Percentiles rank a stretch among this genome's conserved stretches.
These are phyloP conservation scores for Gonium pectorale DNA, from an alignment of 139 green algal genomes.

Conservation along the genomic window DNA sequence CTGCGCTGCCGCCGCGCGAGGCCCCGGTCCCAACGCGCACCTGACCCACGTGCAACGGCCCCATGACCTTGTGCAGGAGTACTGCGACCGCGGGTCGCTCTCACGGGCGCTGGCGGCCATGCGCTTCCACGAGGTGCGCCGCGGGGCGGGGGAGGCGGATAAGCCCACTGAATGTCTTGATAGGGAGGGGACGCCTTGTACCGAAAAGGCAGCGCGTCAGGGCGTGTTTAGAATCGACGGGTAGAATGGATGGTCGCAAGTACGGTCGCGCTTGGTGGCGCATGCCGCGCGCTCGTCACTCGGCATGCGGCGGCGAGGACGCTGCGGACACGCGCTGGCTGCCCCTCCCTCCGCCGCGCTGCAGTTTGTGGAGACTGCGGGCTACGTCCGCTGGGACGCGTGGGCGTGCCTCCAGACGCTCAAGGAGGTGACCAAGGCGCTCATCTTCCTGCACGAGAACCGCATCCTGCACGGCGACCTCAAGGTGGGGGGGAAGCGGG, in stretches of 20 bases:
- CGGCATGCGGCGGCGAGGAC: too few relatives aligned
- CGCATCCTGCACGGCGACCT: constrained; percentile 77
- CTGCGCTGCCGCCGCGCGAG: too few relatives aligned
- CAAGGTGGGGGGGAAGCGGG: constrained; percentile 56
- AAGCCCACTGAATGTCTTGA: too few relatives aligned
- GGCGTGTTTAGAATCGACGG: too few relatives aligned
- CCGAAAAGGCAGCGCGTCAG: too few relatives aligned
- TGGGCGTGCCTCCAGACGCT: constrained; percentile 54
- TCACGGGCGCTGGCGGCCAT: constrained; percentile 53
- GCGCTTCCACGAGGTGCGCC: constrained; percentile 39
- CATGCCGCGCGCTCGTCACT: too few relatives aligned
- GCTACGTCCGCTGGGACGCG: constrained; percentile 50
- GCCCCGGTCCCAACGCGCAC: too few relatives aligned
- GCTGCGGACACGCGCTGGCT: neutral
- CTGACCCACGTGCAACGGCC: too few relatives aligned
- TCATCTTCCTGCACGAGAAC: constrained; percentile 72
- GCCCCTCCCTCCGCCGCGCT: neutral
- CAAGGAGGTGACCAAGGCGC: constrained; percentile 56
- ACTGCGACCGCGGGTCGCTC: constrained; percentile 67
- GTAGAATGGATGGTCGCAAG: too few relatives aligned
- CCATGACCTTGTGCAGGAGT: constrained; percentile 58
- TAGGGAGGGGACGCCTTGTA: too few relatives aligned
- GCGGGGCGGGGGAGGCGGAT: too few relatives aligned
- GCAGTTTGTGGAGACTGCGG: constrained; percentile 38
- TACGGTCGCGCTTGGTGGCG: too few relatives aligned